phyloP scores from a whole-genome alignment of 2,329 filamentous ascomycete genomes.

The Fusarium newnesense region DNA sequence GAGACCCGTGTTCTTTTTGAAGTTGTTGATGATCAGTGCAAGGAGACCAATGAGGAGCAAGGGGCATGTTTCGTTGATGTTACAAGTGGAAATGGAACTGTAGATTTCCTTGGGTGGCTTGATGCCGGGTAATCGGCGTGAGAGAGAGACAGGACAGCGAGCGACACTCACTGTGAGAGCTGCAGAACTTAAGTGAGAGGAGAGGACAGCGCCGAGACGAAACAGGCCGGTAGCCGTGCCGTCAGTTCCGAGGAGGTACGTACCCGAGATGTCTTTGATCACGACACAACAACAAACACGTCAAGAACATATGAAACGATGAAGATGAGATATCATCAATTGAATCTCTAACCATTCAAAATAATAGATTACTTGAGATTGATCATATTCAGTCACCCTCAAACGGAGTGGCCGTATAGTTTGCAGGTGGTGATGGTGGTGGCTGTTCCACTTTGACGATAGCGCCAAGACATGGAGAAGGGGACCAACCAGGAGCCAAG shows the following conservation, averaged over 20 bases:
- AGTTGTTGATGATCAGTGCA: not conserved
- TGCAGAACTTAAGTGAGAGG: slow-evolving; percentile 8
- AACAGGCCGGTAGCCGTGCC: slow-evolving; percentile 41
- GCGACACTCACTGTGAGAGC: not conserved
- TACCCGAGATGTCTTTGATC: not conserved
- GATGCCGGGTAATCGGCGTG: slow-evolving; percentile 22
- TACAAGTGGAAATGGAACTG: slow-evolving; percentile 10
- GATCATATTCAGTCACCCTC: not conserved
- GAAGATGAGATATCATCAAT: not conserved
- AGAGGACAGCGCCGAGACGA: slow-evolving; percentile 39
- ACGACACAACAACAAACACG: not conserved
- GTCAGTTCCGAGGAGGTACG: slow-evolving; percentile 41
- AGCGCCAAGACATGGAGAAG: slow-evolving; percentile 30
- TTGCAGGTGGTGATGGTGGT: not conserved
- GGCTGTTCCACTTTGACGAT: slow-evolving; percentile 2
- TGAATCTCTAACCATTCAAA: not conserved
- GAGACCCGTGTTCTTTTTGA: slow-evolving; percentile 2
- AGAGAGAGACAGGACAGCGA: not conserved
- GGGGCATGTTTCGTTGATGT: slow-evolving; percentile 18
- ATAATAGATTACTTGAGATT: not conserved
- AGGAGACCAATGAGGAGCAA: not conserved
- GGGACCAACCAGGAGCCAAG: slow-evolving; percentile 22
- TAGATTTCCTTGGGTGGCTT: slow-evolving; percentile 15
- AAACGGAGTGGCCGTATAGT: slow-evolving; percentile 19
- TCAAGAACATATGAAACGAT: not conserved